Conservation (phyloP, 2,329 filamentous ascomycete genomes). For the Diaporthe sp. region DNA sequence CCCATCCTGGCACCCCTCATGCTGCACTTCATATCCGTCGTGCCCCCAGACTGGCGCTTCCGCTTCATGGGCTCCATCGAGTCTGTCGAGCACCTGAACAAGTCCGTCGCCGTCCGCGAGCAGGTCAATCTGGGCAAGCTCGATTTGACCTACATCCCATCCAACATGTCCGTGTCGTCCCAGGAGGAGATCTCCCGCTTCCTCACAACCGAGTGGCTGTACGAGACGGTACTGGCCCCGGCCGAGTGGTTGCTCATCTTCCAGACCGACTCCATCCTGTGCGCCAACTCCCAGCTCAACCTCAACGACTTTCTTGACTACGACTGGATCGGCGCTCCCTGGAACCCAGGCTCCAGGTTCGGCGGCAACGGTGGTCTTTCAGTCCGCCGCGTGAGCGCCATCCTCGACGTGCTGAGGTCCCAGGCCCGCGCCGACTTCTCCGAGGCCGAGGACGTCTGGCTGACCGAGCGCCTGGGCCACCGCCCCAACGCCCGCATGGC, state of each 20-base stretch:
- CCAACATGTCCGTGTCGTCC: conserved; percentile 60
- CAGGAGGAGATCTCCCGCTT: conserved; percentile 64
- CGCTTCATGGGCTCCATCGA: conserved; percentile 65
- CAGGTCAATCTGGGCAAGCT: conserved; percentile 66
- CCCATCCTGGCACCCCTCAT: conserved; percentile 65
- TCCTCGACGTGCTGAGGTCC: conserved; percentile 62
- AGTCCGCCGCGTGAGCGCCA: conserved; percentile 65
- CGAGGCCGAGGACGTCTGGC: conserved; percentile 70
- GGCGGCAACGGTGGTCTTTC: conserved; percentile 69
- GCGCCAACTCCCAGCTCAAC: conserved; percentile 65
- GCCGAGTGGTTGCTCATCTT: conserved; percentile 70
- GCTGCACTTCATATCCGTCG: conserved; percentile 66
- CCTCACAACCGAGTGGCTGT: conserved; percentile 66
- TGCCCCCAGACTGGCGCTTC: conserved; percentile 69
- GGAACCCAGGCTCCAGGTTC: conserved; percentile 59
- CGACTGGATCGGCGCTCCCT: conserved; percentile 67
- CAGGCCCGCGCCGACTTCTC: conserved; percentile 65
- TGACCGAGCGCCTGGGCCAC: conserved; percentile 62
- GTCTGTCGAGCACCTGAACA: conserved; percentile 42
- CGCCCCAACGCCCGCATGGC: conserved; percentile 65
- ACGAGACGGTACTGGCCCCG: conserved; percentile 63
- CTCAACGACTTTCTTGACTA: conserved; percentile 69
- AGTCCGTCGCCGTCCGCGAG: conserved; percentile 61
- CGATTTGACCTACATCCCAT: conserved; percentile 63
- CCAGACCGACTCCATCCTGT: conserved; percentile 69